A percentile compares a stretch with the other conserved stretches of the same genome.
These are phyloP conservation scores for Crithidia expoeki DNA, from an alignment of 208 protist genomes.

Conservation along the genomic window DNA sequence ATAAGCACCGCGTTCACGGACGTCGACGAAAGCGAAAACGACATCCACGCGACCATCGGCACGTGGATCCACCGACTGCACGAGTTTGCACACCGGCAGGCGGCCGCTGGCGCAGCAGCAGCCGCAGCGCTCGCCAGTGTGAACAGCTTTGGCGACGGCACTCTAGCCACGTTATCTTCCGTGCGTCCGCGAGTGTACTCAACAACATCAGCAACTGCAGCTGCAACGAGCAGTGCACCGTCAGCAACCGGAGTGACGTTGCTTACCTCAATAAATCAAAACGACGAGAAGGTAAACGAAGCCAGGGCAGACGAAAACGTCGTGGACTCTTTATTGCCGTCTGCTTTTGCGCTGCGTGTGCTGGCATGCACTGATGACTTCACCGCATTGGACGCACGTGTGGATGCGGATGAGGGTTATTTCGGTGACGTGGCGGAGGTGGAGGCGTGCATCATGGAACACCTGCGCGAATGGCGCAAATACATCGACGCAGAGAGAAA, in stretches of 20 bases:
- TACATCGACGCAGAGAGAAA: neutral
- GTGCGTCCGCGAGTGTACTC: too few relatives aligned
- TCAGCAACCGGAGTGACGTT: too few relatives aligned
- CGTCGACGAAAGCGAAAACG: neutral
- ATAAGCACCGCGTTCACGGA: too few relatives aligned
- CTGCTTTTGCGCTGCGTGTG: slow-evolving; percentile 7
- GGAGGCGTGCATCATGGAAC: slow-evolving; percentile 17
- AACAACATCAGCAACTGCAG: too few relatives aligned
- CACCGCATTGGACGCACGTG: neutral
- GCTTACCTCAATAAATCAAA: too few relatives aligned
- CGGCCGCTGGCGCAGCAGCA: too few relatives aligned
- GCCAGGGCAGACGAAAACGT: too few relatives aligned
- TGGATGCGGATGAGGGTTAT: slow-evolving; percentile 23
- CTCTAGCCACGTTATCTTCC: too few relatives aligned
- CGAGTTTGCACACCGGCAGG: neutral
- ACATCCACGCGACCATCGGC: neutral
- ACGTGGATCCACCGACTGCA: neutral
- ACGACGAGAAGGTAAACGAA: too few relatives aligned
- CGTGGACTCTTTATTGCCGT: neutral
- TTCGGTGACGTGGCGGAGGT: slow-evolving; percentile 17
- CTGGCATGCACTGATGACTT: slow-evolving; percentile 14
- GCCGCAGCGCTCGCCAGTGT: too few relatives aligned
- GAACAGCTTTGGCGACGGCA: too few relatives aligned
- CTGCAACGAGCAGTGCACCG: too few relatives aligned
- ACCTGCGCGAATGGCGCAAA: slow-evolving; percentile 15